Evolutionary conservation across 1,284 basidiomycete genomes (phyloP), one percentile per base, ranked within the genome.

Genomic region (Tylopilus orsonianus): DNA sequence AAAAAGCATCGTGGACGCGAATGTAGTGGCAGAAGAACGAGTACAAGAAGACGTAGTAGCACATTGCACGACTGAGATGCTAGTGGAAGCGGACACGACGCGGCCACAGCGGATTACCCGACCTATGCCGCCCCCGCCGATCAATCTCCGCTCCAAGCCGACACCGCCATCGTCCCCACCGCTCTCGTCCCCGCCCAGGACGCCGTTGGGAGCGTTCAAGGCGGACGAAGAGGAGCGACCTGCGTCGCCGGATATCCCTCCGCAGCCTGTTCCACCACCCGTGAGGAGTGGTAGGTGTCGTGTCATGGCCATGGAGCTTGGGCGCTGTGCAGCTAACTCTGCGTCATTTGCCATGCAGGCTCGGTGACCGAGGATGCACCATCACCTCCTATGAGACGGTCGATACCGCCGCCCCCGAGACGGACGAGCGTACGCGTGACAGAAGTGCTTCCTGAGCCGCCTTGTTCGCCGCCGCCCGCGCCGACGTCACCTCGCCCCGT

Each of bases 71-170:
- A 12, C 9, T 32, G 46, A 51, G 36, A 10, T 22, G n/a, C 20
- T 36, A 46, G 6, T 30, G 13, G 30, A 47, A 38, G 56, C 58
- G 23, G 54, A 58, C 23, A 67, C 63, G 26, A 60, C 65, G 56
- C 59, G 63, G 8, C 66, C 68, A 5, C 60, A 70, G 12, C 66
- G 62, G 33, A 56, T 66, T 24, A 61, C 54, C 7, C 65, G 68
- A 46, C 59, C 62, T 0, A 55, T 67, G 35, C 71, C 57, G 0
- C 61, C 60, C 0, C 66, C 67, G 12, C 54, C 65, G 0, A 56
- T 65, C 6, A 57, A 56, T 37, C 26, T 56, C 27, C 46, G 35
- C n/a, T 66, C 66, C 16, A 68, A 61, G 32, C 64, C 65, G 10
- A 45, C 50, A 0, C 35, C 55, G 2, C 53, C 59, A 6, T 32